Evolutionary conservation across 345 rosid genomes (phyloP), one percentile per base, ranked within the genome.

Genomic region (Theobroma cacao): DNA sequence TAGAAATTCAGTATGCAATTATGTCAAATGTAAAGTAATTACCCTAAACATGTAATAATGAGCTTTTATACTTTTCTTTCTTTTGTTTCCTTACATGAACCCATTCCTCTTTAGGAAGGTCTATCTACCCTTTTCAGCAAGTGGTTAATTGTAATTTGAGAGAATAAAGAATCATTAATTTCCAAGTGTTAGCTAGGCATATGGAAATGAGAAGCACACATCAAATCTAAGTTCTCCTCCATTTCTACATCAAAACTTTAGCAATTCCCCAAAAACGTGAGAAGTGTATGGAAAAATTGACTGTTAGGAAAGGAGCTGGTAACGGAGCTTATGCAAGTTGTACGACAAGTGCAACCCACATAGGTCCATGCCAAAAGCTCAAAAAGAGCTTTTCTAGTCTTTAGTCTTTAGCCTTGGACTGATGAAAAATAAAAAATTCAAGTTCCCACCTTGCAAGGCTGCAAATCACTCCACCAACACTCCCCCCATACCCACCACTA

Each of bases 291-390:
- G 47, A 60, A 28, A 45, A 69, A 26, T 69, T 69, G 74, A 69
- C 74, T 47, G 74, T 69, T 69, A 45, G 17, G 12, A 65, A 18
- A n/a, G 71, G 31, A 65, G 71, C 71, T 38, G n/a, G 24, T 69
- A 26, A 20, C 13, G 3, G 58, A n/a, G n/a, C n/a, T n/a, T 6
- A 56, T 65, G 74, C 38, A 69, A 45, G 53, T 69, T 45, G 74
- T 47, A 24, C 53, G 26, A 14, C 22, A 45, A 45, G 28, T 69
- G 34, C 11, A 45, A 43, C 20, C 20, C n/a, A 11, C 45, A 69
- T 45, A 43, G 56, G 56, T 43, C 74, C 74, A 45, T 69, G n/a
- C 20, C 55, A 28, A 69, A 45, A 69, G 55, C 36, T 69, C 58
- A 69, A 69, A 28, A 45, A 45, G 38, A 69, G 56, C 8, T 45